Base-by-base conservation (phyloP, 1,284 basidiomycete genomes). In the Fomitopsis palustris region DNA sequence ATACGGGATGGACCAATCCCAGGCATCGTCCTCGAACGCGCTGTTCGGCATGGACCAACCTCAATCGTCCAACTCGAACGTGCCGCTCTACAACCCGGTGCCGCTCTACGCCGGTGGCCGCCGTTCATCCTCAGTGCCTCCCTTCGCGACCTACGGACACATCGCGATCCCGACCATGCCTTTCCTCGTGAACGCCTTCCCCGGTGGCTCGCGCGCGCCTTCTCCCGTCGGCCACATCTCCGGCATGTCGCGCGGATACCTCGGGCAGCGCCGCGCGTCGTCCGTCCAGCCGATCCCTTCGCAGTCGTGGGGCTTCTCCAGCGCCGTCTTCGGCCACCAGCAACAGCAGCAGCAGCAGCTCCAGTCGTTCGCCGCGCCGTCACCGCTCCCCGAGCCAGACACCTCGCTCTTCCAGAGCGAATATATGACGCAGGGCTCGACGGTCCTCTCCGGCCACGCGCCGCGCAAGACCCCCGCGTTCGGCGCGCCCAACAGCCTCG, bases 51-150 rank as follows among this genome's bases (percentile, higher is more conserved):
- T 31, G 42, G 54, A 45, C 41, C 64, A 57, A 35, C 43, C 56
- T 19, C 45, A 57, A 23, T 31, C 61, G 41, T 42, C 42, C 2
- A 21, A 41, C 1, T 47, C 54, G 57, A 60, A 23, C 31, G 45
- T 33, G 3, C 35, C 55, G 21, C 17, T 54, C 21, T 23, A 42
- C 27, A 51, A 57, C 58, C 65, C 55, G 61, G 42, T 58, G 54
- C 69, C 58, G 61, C 56, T 71, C 54, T 73, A 74, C 61, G 71
- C 72, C 6, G 35, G 39, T 5, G 78, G 77, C n/a, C 83, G 85
- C 58, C 80, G 85, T 0, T 78, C 86, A 1, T 88, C 86, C 0
- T 87, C 85, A 1, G 87, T 87, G 0, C 87, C 87, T 0, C 79
- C 88, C 0, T 84, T 84, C 0, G 78, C 79, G 57, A 63, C 70